These are phyloP conservation scores for Rhinocladiella mackenziei DNA, from an alignment of 2,329 filamentous ascomycete species.

Conservation along the genomic window DNA sequence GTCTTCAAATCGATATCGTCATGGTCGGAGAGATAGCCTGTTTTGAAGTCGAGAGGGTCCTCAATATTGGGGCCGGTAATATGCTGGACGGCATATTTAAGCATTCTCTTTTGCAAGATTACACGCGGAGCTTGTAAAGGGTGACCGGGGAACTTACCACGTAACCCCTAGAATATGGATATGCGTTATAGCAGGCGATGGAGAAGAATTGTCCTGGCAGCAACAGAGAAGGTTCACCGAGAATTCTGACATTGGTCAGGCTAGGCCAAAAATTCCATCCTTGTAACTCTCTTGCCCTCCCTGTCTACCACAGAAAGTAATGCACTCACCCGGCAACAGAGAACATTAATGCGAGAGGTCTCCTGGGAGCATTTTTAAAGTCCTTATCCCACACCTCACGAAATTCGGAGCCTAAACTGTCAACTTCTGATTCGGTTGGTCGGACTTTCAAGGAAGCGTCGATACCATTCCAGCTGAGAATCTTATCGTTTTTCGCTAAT, in stretches of 20 bases:
- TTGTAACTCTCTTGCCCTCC: too few species aligned
- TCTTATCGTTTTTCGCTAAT: conserved; percentile 26
- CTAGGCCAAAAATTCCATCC: too few species aligned
- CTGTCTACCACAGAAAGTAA: too few species aligned
- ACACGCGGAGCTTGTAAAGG: too few species aligned
- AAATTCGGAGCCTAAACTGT: conserved; percentile 52
- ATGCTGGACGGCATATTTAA: too few species aligned
- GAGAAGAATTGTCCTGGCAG: conserved; percentile 50
- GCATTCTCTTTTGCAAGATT: too few species aligned
- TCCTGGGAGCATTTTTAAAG: conserved; percentile 46
- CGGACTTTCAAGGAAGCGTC: conserved; percentile 57
- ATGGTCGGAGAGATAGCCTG: conserved; percentile 54
- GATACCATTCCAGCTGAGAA: conserved; percentile 56
- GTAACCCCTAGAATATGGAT: conserved; percentile 59
- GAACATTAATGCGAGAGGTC: too few species aligned
- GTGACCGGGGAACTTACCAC: too few species aligned
- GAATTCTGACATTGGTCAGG: conserved; percentile 29
- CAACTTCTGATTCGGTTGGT: conserved; percentile 51
- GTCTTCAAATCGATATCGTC: conserved; percentile 57
- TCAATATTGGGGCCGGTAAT: conserved; percentile 44
- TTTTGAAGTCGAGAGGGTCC: conserved; percentile 52
- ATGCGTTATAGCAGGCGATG: conserved; percentile 52
- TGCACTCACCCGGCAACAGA: too few species aligned
- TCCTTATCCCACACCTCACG: conserved; percentile 53
- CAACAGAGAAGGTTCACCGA: conserved; percentile 6